phyloP scores from a whole-genome alignment of 768 basidiomycete genomes.

The Pholiota molesta region DNA sequence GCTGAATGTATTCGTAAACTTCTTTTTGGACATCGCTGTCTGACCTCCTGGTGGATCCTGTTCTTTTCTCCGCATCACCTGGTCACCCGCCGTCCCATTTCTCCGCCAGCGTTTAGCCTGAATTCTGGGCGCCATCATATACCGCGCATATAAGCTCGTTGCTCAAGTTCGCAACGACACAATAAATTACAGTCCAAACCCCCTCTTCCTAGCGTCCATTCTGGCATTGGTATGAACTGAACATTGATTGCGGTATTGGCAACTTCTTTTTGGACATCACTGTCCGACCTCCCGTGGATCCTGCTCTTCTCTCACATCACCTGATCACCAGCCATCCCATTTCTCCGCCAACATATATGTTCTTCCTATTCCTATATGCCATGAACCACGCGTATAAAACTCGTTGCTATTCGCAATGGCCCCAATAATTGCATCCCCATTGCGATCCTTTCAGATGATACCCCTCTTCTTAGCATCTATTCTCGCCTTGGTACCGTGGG shows the following conservation, averaged over 20 bases:
- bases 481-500: slow-evolving; percentile 23
- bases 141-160: not conserved
- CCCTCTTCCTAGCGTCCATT: slow-evolving; percentile 20
- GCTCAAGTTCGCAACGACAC: not conserved
- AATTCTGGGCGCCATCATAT: not conserved
- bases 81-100: not conserved
- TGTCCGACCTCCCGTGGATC: not conserved
- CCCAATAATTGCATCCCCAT: slow-evolving; percentile 9
- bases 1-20: too few species aligned
- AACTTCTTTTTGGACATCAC: not conserved
- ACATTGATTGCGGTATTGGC: too few species aligned
- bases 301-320: not conserved
- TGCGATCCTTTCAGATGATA: slow-evolving; percentile 24
- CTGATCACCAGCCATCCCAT: not conserved
- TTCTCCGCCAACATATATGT: not conserved
- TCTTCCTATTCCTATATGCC: not conserved
- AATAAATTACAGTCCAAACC: slow-evolving; percentile 9
- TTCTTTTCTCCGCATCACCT: not conserved
- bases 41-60: not conserved
- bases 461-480: slow-evolving; percentile 20
- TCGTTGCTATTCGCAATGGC: not conserved
- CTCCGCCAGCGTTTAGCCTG: not conserved
- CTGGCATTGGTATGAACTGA: slow-evolving; percentile 20
- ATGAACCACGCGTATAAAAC: not conserved
- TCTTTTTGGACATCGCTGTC: not conserved